These are phyloP conservation scores for Saraca asoca DNA, from an alignment of 331 rosid species.

Conservation along the genomic window DNA sequence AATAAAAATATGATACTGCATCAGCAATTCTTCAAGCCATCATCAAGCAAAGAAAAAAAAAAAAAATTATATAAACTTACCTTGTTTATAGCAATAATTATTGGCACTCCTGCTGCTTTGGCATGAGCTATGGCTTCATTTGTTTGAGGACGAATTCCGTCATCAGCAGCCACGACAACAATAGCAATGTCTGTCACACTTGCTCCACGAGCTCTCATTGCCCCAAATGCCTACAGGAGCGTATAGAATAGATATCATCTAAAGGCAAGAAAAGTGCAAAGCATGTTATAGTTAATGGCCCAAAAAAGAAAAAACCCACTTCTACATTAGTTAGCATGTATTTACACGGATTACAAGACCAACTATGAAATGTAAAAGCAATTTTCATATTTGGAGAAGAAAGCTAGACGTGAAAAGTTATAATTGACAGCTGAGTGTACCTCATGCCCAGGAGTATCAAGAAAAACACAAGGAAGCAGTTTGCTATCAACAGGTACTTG, in stretches of 20 bases:
- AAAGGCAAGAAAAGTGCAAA: slow-evolving; percentile 33
- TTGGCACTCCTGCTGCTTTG: slow-evolving; percentile 94
- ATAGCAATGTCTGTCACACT: slow-evolving; percentile 95
- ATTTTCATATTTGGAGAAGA: slow-evolving; percentile 20
- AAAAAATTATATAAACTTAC: slow-evolving; percentile 45
- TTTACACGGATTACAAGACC: slow-evolving; percentile 5
- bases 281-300: slow-evolving; percentile 25
- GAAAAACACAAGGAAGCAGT: slow-evolving; percentile 81
- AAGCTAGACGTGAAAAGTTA: slow-evolving; percentile 25
- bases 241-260: slow-evolving; percentile 45
- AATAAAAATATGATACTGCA: slow-evolving; percentile 24
- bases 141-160: slow-evolving; percentile 98
- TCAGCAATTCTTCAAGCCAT: slow-evolving; percentile 37
- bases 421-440: slow-evolving; percentile 44
- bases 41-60: slow-evolving; percentile 30
- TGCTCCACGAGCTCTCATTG: slow-evolving; percentile 99
- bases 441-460: slow-evolving; percentile 99
- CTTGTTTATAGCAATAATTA: slow-evolving; percentile 92
- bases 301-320: slow-evolving; percentile 15
- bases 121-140: slow-evolving; percentile 99
- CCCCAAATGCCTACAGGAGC: slow-evolving; percentile 91
- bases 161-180: slow-evolving; percentile 97
- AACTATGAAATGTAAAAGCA: slow-evolving; percentile 29
- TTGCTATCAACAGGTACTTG: slow-evolving; percentile 86
- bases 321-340: slow-evolving; percentile 20